Evolutionary conservation across 768 basidiomycete species (phyloP), one percentile per base, ranked within the genome.

Genomic region (Agaricus subrufescens): DNA sequence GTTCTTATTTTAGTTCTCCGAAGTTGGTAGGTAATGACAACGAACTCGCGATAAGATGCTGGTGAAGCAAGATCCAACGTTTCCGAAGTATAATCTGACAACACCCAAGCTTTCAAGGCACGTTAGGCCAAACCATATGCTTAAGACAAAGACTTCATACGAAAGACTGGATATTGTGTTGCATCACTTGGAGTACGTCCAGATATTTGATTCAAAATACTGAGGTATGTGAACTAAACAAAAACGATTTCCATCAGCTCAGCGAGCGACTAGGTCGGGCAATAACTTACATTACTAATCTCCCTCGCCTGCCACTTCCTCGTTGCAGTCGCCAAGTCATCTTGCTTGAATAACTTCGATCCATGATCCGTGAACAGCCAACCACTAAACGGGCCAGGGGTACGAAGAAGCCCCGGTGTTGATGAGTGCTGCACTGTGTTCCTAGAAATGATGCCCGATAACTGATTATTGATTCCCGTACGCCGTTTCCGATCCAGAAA

Each of bases 141-240:
- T 7, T 27, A 40, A 11, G 12, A 30, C n/a, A 9, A 69, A 34
- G 34, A 34, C 3, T 34, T 34, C 88, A 49, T 63, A 91, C 90
- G 91, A 60, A 92, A 94, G 7, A 96, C 84, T 0, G 94, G 94
- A 69, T 94, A 97, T 62, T 95, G 93, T 0, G 95, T 96, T 9
- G 94, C 92, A 73, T 97, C 94, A 64, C 88, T 93, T 1, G 94
- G 93, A 3, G 94, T 97, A 23, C 94, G 81, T 43, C 94, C 94
- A 3, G 94, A 95, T 23, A 91, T 81, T 67, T 96, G 93, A 62
- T 97, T 97, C 53, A 97, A 72, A 54, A 97, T 83, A 58, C 89
- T 87, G 49, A 96, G 71, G 68, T 95, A 96, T 1, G 90, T 87
- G 67, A 92, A 96, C 93, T 95, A 54, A 14, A 15, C 4, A 44